phyloP scores from a whole-genome alignment of 176 grass and related monocot species.

The Aegilops umbellulata region DNA sequence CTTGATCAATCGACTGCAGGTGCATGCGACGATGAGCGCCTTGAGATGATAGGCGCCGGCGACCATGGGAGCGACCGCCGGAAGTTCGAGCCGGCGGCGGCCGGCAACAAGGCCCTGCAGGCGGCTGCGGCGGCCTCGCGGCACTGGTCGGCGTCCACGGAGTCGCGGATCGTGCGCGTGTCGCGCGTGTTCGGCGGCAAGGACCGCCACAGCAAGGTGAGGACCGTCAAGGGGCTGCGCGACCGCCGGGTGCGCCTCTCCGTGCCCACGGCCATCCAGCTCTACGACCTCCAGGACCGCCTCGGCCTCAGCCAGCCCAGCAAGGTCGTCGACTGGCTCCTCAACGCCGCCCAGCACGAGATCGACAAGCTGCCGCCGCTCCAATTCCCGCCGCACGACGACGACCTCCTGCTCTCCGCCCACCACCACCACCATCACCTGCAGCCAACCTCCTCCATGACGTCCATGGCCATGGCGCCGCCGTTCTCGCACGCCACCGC shows the following conservation, averaged over 20 bases:
- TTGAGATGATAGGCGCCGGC: slow-evolving; percentile 41
- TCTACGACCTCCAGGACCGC: slow-evolving; percentile 96
- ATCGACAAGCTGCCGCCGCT: slow-evolving; percentile 96
- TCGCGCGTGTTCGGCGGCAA: slow-evolving; percentile 89
- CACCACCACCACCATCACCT: slow-evolving; percentile 25
- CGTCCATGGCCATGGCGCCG: slow-evolving; percentile 10
- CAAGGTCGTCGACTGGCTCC: slow-evolving; percentile 97
- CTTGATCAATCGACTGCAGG: slow-evolving; percentile 9
- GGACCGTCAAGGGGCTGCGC: slow-evolving; percentile 74
- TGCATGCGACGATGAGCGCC: slow-evolving; percentile 34
- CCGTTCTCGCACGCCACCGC: slow-evolving; percentile 5
- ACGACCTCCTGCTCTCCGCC: slow-evolving; percentile 34
- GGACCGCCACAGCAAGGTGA: slow-evolving; percentile 96
- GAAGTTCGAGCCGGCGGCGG: slow-evolving; percentile 15
- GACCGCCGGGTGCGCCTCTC: slow-evolving; percentile 89
- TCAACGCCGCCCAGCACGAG: slow-evolving; percentile 81
- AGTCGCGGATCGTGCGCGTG: slow-evolving; percentile 90
- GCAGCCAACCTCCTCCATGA: slow-evolving; percentile 6
- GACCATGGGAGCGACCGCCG: slow-evolving; percentile 24
- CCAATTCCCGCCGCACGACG: slow-evolving; percentile 58
- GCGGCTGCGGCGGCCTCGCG: slow-evolving; percentile 32
- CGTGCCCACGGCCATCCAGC: slow-evolving; percentile 88
- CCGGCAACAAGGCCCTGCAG: neutral
- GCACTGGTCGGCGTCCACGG: slow-evolving; percentile 63
- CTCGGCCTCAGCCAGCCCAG: slow-evolving; percentile 92